Conservation (phyloP, 176 grass and related monocot genomes). For the Musa troglodytarum region DNA sequence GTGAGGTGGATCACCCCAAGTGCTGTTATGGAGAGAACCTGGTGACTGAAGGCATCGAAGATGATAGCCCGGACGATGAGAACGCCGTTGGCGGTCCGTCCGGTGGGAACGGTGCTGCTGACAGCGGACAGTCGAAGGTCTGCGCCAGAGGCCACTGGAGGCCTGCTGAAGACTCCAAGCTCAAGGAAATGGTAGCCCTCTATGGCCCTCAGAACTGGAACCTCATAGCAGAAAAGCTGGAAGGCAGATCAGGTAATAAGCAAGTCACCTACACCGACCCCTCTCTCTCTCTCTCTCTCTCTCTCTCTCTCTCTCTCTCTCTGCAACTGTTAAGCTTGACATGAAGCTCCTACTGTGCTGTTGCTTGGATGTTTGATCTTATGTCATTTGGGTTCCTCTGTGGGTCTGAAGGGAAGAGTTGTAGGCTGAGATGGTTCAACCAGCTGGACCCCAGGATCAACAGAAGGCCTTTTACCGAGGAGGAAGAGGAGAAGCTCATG, state of each 20-base stretch:
- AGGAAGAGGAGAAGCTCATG: conserved; percentile 12
- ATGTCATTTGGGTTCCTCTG: too few species aligned
- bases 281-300: not conserved
- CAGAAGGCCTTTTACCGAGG: conserved; percentile 5
- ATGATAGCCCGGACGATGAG: not conserved
- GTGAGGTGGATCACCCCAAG: not conserved
- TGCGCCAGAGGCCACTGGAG: conserved; percentile 14
- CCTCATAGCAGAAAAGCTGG: conserved; percentile 7
- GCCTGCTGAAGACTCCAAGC: conserved; percentile 12
- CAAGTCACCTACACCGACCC: not conserved
- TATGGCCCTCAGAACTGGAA: conserved; percentile 16
- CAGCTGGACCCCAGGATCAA: conserved; percentile 17
- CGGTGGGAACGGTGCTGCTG: not conserved
- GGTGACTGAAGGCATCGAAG: not conserved
- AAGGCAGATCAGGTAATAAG: conserved; percentile 14
- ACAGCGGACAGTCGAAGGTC: not conserved
- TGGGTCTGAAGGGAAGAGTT: conserved; percentile 6
- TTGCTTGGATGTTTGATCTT: not conserved
- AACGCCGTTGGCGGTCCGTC: not conserved
- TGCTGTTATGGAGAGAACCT: not conserved
- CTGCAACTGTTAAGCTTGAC: not conserved
- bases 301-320: not conserved
- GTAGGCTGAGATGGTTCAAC: conserved; percentile 20
- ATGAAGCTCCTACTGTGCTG: not conserved
- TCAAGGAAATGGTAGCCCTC: conserved; percentile 13